These are phyloP conservation scores for Arthroderma sp. DNA, from an alignment of 2,329 filamentous ascomycete species.

Conservation along the genomic window DNA sequence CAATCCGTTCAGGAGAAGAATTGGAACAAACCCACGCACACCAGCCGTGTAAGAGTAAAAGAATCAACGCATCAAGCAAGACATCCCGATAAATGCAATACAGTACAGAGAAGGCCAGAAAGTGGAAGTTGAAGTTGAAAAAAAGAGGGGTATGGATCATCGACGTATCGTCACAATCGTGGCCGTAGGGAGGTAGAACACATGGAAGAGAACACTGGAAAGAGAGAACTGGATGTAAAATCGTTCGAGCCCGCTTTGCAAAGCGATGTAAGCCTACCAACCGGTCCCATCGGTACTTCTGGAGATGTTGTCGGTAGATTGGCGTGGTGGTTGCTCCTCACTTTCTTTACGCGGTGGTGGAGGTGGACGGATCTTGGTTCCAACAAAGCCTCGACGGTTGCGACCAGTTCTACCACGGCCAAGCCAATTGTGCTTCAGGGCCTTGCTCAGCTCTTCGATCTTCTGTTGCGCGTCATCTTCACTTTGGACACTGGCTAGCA, in stretches of 20 bases:
- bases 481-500: slow-evolving; percentile 64
- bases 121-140: background rate
- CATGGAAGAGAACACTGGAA: background rate
- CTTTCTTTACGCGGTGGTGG: slow-evolving; percentile 5
- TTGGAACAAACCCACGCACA: background rate
- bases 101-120: background rate
- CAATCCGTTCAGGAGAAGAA: background rate
- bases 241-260: background rate
- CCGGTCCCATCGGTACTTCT: background rate
- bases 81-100: slow-evolving; percentile 1
- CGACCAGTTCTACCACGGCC: slow-evolving; percentile 78
- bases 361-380: slow-evolving; percentile 40
- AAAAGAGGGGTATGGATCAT: background rate
- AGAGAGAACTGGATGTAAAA: background rate
- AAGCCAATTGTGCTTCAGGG: slow-evolving; percentile 94
- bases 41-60: background rate
- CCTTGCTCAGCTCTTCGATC: slow-evolving; percentile 71
- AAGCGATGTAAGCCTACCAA: background rate
- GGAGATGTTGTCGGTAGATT: background rate
- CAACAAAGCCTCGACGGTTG: slow-evolving; percentile 81
- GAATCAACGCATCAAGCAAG: background rate
- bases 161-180: background rate
- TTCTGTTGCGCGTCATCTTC: slow-evolving; percentile 62
- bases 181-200: background rate
- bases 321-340: background rate